Evolutionary conservation across 768 basidiomycete species (phyloP).

Genomic region (Clitopilus passeckerianus): DNA sequence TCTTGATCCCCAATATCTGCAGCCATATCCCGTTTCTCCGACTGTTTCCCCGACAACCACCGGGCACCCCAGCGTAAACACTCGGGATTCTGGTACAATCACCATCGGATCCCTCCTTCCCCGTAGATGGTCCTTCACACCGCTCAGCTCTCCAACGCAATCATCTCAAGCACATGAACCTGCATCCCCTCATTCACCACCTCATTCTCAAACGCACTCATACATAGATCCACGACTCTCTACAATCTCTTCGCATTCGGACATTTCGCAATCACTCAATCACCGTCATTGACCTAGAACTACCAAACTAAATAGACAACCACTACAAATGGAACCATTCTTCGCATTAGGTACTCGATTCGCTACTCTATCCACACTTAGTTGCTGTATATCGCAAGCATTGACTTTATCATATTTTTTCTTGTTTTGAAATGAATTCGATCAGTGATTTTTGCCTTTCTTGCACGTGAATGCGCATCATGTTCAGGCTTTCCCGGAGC

Average conservation of each 20-base stretch:
- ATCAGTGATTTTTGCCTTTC: not conserved
- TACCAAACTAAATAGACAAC: not conserved
- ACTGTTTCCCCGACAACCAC: conserved; percentile 21
- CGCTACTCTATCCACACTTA: not conserved
- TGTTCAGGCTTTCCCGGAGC: not conserved
- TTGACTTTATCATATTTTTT: not conserved
- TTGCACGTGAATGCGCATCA: not conserved
- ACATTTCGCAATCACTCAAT: not conserved
- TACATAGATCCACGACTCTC: conserved; percentile 5
- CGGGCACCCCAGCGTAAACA: conserved; percentile 24
- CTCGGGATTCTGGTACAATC: conserved; percentile 30
- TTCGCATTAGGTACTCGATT: not conserved
- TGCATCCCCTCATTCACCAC: conserved; percentile 3
- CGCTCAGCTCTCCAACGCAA: conserved; percentile 11
- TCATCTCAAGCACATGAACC: conserved; percentile 11
- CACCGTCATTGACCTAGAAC: not conserved
- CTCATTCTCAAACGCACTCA: not conserved
- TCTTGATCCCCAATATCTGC: conserved; percentile 34
- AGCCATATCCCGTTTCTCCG: conserved; percentile 42
- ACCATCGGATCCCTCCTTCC: conserved; percentile 34
- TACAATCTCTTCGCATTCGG: not conserved
- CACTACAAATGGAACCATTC: no score
- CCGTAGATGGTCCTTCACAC: conserved; percentile 31
- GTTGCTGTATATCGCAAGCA: not conserved
- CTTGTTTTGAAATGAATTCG: not conserved